Percentiles rank a stretch among this genome's conserved stretches.
Conservation (phyloP, 768 basidiomycete genomes). For the Dentipellis fragilis region DNA sequence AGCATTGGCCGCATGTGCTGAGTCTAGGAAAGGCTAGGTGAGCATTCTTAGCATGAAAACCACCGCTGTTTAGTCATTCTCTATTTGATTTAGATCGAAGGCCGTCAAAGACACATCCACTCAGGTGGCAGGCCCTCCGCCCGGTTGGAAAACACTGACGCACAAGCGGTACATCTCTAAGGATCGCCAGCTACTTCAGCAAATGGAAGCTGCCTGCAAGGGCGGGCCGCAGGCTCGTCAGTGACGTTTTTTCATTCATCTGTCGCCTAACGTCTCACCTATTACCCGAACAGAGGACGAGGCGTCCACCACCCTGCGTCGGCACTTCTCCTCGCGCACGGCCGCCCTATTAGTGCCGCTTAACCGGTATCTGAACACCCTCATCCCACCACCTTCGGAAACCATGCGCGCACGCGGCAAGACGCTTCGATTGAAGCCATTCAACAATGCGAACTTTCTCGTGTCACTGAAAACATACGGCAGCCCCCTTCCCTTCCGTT, state of each 20-base stretch:
- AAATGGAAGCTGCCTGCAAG: constrained; percentile 51
- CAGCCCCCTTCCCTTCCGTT: constrained; percentile 65
- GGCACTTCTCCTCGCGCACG: constrained; percentile 80
- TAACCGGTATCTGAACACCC: constrained; percentile 81
- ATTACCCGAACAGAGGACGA: constrained; percentile 36
- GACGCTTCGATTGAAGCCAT: constrained; percentile 48
- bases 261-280: constrained; percentile 1
- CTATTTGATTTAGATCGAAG: neutral
- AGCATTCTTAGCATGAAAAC: constrained; percentile 24
- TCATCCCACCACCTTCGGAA: constrained; percentile 66
- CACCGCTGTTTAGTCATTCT: neutral
- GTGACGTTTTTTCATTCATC: constrained; percentile 19
- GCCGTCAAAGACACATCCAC: neutral
- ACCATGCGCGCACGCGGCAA: constrained; percentile 24
- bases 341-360: constrained; percentile 82
- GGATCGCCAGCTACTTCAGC: constrained; percentile 65
- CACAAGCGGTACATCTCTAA: constrained; percentile 83
- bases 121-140: constrained; percentile 37
- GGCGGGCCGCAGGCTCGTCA: constrained; percentile 42
- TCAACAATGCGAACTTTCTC: constrained; percentile 60
- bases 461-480: constrained; percentile 64
- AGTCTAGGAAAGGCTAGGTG: constrained; percentile 46
- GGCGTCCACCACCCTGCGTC: constrained; percentile 56
- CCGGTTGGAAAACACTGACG: constrained; percentile 70
- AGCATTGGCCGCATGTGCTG: constrained; percentile 80